phyloP scores from a whole-genome alignment of 2,329 filamentous ascomycete genomes.

The Trichocomaceae sp. region DNA sequence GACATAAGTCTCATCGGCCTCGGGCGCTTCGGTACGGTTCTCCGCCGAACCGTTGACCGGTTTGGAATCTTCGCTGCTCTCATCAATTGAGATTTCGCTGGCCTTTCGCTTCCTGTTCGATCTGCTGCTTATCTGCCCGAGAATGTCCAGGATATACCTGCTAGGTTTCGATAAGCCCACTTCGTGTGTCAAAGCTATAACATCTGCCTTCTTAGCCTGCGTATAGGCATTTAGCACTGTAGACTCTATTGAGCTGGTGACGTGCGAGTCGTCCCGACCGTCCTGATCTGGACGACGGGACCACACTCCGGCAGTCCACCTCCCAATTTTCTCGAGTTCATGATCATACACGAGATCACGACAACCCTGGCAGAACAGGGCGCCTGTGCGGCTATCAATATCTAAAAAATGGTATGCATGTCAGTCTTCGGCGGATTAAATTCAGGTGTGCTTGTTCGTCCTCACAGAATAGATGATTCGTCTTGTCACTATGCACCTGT shows the following conservation, averaged over 20 bases:
- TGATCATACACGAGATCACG: constrained; percentile 38
- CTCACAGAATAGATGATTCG: constrained; percentile 38
- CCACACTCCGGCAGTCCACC: constrained; percentile 17
- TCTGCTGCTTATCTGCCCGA: constrained; percentile 3
- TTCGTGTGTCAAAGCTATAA: not conserved
- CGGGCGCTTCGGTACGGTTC: constrained; percentile 39
- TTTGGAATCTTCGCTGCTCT: not conserved
- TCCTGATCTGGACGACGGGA: constrained; percentile 1
- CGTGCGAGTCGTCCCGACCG: not conserved
- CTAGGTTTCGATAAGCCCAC: constrained; percentile 17
- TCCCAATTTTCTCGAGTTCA: constrained; percentile 32
- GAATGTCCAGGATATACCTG: constrained; percentile 6
- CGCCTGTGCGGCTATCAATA: constrained; percentile 35
- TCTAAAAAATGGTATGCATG: constrained; percentile 19
- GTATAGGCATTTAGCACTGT: constrained; percentile 11
- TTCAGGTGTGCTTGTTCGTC: no score
- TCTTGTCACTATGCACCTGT: constrained; percentile 31
- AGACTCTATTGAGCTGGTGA: constrained; percentile 10
- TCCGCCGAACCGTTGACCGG: constrained; percentile 12
- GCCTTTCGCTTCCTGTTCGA: constrained; percentile 10
- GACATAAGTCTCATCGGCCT: constrained; percentile 63
- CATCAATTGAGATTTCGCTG: constrained; percentile 1
- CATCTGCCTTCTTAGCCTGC: constrained; percentile 9
- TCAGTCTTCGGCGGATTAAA: not conserved
- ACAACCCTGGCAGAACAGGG: constrained; percentile 36